phyloP scores from a whole-genome alignment of 768 basidiomycete species.

The Russula ochroleuca region DNA sequence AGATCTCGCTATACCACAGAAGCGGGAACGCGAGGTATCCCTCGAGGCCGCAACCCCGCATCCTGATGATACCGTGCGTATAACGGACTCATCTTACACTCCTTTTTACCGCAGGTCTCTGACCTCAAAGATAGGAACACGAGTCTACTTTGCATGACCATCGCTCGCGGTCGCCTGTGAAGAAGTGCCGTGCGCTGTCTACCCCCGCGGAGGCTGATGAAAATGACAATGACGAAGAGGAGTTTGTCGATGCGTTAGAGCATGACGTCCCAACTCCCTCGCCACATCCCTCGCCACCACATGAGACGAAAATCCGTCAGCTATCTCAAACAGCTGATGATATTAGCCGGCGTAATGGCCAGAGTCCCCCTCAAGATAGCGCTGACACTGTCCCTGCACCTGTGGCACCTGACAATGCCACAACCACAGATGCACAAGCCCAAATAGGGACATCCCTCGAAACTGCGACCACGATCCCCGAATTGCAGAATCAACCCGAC shows the following conservation, averaged over 20 bases:
- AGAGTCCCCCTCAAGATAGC: conserved; percentile 28
- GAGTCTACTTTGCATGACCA: conserved; percentile 38
- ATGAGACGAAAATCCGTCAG: conserved; percentile 72
- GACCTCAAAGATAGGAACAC: conserved; percentile 1
- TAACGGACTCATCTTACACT: not conserved
- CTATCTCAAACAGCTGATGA: conserved; percentile 79
- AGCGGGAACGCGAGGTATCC: conserved; percentile 76
- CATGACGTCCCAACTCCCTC: conserved; percentile 33
- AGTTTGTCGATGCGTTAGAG: conserved; percentile 21
- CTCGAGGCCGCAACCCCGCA: conserved; percentile 54
- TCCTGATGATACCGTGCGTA: conserved; percentile 35
- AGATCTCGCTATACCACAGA: conserved; percentile 52
- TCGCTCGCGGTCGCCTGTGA: conserved; percentile 59
- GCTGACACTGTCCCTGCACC: conserved; percentile 5
- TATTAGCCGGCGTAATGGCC: conserved; percentile 60
- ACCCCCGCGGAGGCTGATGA: conserved; percentile 54
- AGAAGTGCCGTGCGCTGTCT: conserved; percentile 66
- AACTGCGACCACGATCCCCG: not conserved
- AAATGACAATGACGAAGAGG: conserved; percentile 39
- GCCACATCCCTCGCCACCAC: conserved; percentile 52
- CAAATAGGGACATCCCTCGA: conserved; percentile 3
- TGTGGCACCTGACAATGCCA: conserved; percentile 12
- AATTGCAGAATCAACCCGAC: conserved; percentile 11
- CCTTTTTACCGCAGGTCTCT: not conserved
- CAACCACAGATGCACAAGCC: conserved; percentile 34